phyloP scores from a whole-genome alignment of 2,329 filamentous ascomycete genomes.

The Penicillium sclerotigenum region DNA sequence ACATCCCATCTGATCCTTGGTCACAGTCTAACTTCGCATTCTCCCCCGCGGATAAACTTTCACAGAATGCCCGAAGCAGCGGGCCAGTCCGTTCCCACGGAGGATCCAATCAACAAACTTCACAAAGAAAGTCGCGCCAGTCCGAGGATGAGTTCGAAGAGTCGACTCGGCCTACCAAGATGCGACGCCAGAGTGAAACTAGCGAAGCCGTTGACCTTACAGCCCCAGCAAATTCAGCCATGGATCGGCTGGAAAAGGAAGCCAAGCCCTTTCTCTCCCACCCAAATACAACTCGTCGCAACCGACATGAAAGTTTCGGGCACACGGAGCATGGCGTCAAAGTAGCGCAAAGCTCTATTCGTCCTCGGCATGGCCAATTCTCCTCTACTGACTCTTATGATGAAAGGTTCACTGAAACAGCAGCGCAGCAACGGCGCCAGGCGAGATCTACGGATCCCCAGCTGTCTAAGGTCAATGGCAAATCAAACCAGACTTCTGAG shows the following conservation, averaged over 20 bases:
- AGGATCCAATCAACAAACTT: conserved; percentile 9
- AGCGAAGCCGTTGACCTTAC: conserved; percentile 2
- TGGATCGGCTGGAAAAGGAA: background rate
- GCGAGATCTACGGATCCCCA: background rate
- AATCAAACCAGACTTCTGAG: background rate
- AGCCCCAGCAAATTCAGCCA: background rate
- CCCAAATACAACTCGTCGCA: background rate
- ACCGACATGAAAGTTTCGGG: conserved; percentile 19
- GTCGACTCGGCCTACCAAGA: conserved; percentile 28
- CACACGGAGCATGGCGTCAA: conserved; percentile 20
- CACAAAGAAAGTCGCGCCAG: background rate
- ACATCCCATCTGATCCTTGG: background rate
- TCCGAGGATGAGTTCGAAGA: conserved; percentile 18
- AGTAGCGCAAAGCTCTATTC: conserved; percentile 1
- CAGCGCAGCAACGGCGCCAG: conserved; percentile 24
- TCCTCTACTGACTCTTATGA: conserved; percentile 17
- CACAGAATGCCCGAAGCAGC: conserved; percentile 28
- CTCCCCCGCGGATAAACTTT: conserved; percentile 27
- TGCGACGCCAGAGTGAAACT: conserved; percentile 24
- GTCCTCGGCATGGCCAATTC: background rate
- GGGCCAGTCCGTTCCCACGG: conserved; percentile 33
- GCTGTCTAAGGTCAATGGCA: background rate
- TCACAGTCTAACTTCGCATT: conserved; percentile 17
- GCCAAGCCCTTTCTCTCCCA: background rate
- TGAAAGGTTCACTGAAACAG: conserved; percentile 25